Conservation (phyloP, 1,284 basidiomycete species). For the Macrocystidia cucumis region DNA sequence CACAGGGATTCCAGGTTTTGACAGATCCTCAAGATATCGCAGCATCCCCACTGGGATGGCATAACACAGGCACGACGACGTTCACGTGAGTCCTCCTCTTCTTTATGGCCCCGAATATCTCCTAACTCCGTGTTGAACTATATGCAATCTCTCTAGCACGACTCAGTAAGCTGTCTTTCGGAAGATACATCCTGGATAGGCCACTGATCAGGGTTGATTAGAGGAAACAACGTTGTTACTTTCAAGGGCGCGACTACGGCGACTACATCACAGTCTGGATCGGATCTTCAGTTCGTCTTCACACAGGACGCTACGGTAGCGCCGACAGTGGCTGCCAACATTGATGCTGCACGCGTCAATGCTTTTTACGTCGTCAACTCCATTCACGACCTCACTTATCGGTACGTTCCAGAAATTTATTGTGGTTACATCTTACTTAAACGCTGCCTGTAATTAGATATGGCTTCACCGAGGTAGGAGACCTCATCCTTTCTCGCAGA, state of each 20-base stretch:
- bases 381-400: conserved; percentile 42
- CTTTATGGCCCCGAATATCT: neutral
- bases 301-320: conserved; percentile 19
- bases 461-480: conserved; percentile 25
- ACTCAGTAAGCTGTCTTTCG: no score
- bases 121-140: neutral
- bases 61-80: conserved; percentile 12
- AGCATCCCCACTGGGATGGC: conserved; percentile 35
- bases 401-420: conserved; percentile 10
- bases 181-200: neutral
- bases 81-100: conserved; percentile 16
- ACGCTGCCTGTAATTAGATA: conserved; percentile 18
- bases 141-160: no score
- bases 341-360: conserved; percentile 40
- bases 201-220: conserved; percentile 8
- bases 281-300: conserved; percentile 33
- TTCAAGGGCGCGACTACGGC: conserved; percentile 23
- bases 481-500: neutral
- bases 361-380: conserved; percentile 44
- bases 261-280: conserved; percentile 22
- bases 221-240: conserved; percentile 33
- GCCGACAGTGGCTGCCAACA: conserved; percentile 21
- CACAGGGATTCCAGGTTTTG: conserved; percentile 28
- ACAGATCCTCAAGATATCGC: conserved; percentile 27
- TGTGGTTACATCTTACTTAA: neutral